Conservation (phyloP, 345 rosid species). For the Camelina hispida region DNA sequence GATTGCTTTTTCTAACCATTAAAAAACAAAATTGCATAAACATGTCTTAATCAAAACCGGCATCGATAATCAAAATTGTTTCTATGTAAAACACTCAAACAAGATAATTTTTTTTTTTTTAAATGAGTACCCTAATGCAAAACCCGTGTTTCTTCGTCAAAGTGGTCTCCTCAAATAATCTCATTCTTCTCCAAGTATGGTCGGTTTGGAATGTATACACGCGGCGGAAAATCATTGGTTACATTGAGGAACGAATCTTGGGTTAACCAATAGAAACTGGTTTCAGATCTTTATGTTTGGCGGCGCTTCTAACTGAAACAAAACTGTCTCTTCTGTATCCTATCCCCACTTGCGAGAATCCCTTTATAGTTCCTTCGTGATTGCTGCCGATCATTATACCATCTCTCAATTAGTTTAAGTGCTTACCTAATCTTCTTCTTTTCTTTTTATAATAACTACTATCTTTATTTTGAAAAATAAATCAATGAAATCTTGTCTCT, state of each 20-base stretch:
- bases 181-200: constrained; percentile 32
- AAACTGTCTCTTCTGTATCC: constrained; percentile 29
- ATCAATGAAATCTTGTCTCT: neutral
- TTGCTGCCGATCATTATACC: constrained; percentile 30
- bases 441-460: no score
- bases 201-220: constrained; percentile 41
- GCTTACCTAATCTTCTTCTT: neutral
- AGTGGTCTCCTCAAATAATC: constrained; percentile 37
- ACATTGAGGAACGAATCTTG: constrained; percentile 33
- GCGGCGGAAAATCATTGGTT: constrained; percentile 17
- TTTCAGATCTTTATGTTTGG: constrained; percentile 36
- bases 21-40: neutral
- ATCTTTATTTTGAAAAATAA: no score
- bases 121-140: neutral
- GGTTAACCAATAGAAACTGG: constrained; percentile 37
- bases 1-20: no score
- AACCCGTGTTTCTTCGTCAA: constrained; percentile 33
- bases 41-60: neutral
- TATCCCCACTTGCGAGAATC: constrained; percentile 36
- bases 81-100: neutral
- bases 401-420: neutral
- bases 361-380: constrained; percentile 34
- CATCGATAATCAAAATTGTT: neutral
- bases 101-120: neutral
- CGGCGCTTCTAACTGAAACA: constrained; percentile 48